Conservation (phyloP, 164 flowering plant genomes). For the Vitis amurensis region DNA sequence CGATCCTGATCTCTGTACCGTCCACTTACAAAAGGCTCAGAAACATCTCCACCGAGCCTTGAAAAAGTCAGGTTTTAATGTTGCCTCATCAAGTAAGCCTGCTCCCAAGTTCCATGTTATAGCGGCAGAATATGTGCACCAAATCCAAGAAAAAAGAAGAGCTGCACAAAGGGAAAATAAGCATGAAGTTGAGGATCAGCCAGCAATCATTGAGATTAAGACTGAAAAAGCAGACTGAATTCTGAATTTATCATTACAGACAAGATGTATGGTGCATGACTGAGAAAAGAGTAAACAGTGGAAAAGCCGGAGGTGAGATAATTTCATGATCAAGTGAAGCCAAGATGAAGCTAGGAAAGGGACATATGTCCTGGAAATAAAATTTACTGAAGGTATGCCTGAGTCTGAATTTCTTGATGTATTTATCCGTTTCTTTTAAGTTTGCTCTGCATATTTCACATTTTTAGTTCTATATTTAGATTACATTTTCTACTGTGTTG, state of each 20-base stretch:
- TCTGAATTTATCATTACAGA: too few species aligned
- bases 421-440: background rate
- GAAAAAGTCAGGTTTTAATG: constrained; percentile 75
- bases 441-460: background rate
- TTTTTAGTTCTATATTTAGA: too few species aligned
- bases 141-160: constrained; percentile 69
- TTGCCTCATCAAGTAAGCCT: constrained; percentile 53
- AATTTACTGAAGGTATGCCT: too few species aligned
- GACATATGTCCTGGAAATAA: too few species aligned
- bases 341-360: too few species aligned
- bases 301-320: too few species aligned
- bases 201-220: constrained; percentile 26
- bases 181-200: constrained; percentile 20
- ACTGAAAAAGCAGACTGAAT: constrained; percentile 32
- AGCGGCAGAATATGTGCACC: constrained; percentile 67
- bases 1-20: constrained; percentile 59
- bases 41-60: constrained; percentile 53
- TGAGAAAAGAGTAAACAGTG: too few species aligned
- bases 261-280: too few species aligned
- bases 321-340: too few species aligned
- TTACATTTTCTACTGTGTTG: too few species aligned
- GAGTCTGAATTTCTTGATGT: too few species aligned
- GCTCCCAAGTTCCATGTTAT: constrained; percentile 74
- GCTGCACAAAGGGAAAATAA: constrained; percentile 25
- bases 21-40: constrained; percentile 60